Percentiles rank a stretch among this genome's conserved stretches.
phyloP scores from a whole-genome alignment of 768 basidiomycete genomes.

The Gymnopilus junonius region DNA sequence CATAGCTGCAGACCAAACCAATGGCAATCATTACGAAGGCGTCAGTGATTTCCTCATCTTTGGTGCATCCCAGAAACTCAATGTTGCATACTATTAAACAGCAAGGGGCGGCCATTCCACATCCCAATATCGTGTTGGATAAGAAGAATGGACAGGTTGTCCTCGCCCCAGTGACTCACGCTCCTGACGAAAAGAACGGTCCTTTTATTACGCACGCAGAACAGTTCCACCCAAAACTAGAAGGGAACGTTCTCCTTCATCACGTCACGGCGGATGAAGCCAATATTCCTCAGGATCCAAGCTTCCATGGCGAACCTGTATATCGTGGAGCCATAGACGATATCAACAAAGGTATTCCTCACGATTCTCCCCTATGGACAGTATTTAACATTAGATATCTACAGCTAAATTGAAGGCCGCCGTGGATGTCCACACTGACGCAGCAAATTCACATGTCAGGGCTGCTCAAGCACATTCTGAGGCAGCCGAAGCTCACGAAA shows the following conservation, averaged over 20 bases:
- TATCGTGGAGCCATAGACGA: neutral
- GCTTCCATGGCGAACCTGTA: neutral
- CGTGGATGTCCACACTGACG: neutral
- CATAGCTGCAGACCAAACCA: neutral
- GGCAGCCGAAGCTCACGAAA: neutral
- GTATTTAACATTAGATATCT: neutral
- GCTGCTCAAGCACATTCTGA: neutral
- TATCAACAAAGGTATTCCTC: neutral
- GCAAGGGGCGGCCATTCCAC: neutral
- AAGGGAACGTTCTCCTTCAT: neutral
- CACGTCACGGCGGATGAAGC: neutral
- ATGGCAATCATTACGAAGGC: neutral
- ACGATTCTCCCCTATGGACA: neutral
- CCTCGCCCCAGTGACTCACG: neutral
- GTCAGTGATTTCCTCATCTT: neutral
- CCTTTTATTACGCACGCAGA: neutral
- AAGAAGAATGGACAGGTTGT: neutral
- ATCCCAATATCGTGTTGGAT: neutral
- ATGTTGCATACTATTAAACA: neutral
- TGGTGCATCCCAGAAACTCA: neutral
- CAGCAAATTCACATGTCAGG: neutral
- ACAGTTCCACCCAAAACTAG: neutral
- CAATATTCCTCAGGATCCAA: neutral
- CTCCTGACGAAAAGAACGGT: neutral
- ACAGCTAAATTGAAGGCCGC: neutral